Base-by-base conservation (phyloP, 2,329 filamentous ascomycete species). In the Alternaria sp. region DNA sequence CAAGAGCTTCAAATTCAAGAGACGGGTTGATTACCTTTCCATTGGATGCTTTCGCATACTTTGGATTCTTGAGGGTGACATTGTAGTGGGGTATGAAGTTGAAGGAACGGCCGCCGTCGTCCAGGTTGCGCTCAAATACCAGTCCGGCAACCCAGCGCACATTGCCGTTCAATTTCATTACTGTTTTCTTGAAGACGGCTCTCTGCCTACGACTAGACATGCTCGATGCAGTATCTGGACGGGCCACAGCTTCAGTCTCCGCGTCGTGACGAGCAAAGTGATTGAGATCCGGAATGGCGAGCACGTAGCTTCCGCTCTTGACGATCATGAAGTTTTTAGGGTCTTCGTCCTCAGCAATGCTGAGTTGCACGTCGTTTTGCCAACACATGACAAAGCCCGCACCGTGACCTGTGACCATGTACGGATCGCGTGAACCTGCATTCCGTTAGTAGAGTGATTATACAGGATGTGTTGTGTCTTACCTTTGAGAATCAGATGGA, bases 311-410 rank as follows among this genome's bases (percentile, higher is more conserved):
- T 55, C 93, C 93, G 78, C 95, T 97, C 67, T 97, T 93, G 5
- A 99, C 93, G 1, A 91, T 93, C 91, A 99, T 96, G 80, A 99
- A 96, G 63, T 92, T 91, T 76, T 92, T 92, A 0, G 96, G 94
- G 72, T 99, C 92, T 70, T 96, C 89, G 55, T 93, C 90, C 55
- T 90, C 89, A 61, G 94, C 91, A 55, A 99, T 89, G 63, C 90
- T 91, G 89, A 93, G 96, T 64, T 88, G 89, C 40, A 99, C 94
- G 78, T 97, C 92, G 73, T 93, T 96, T 56, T 96, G 91, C 95
- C 95, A 99, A 79, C 96, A 98, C 93, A 99, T 97, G 46, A 98
- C 88, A 75, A 99, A 97, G 5, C 96, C 96, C 32, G 94, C 94
- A 43, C 96, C 96, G 70, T 95, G 91, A 9, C 95, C 94, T 43